A percentile compares a stretch with the other conserved stretches of the same genome.
These are phyloP conservation scores for Populus trichocarpa DNA, from an alignment of 441 rosid genomes.

Conservation along the genomic window DNA sequence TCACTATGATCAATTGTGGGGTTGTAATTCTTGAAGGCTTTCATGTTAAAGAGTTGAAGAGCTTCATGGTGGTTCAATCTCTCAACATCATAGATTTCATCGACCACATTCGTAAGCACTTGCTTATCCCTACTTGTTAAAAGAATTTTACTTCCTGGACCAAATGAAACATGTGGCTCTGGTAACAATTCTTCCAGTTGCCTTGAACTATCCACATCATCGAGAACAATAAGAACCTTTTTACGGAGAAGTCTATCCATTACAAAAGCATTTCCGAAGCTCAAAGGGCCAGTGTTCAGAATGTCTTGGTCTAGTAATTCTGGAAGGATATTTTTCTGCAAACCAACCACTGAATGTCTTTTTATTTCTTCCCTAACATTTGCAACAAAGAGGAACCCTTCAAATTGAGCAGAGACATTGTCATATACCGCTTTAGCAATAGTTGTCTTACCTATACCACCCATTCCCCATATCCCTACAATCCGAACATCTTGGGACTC, in stretches of 20 bases:
- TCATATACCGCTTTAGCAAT: neutral
- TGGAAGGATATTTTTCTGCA: neutral
- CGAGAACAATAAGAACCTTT: neutral
- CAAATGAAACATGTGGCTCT: neutral
- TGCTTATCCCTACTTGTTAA: constrained; percentile 11
- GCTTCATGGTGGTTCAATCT: neutral
- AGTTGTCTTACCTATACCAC: constrained; percentile 2
- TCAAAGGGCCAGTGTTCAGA: neutral
- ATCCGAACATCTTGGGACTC: neutral
- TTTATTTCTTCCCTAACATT: neutral
- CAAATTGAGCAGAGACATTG: neutral
- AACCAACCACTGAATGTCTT: neutral
- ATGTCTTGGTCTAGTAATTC: neutral
- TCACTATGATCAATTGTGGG: neutral
- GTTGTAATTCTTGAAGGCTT: neutral
- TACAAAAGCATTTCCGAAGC: neutral
- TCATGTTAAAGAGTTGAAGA: neutral
- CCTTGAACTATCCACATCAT: neutral
- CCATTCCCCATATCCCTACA: constrained; percentile 5
- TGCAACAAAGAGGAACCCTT: neutral
- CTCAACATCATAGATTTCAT: neutral
- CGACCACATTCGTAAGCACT: neutral
- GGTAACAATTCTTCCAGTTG: neutral
- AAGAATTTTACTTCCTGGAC: constrained; percentile 8
- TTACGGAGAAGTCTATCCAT: neutral